Evolutionary conservation across 2,329 filamentous ascomycete species (phyloP).

Genomic region (Phaeomoniella chlamydospora): DNA sequence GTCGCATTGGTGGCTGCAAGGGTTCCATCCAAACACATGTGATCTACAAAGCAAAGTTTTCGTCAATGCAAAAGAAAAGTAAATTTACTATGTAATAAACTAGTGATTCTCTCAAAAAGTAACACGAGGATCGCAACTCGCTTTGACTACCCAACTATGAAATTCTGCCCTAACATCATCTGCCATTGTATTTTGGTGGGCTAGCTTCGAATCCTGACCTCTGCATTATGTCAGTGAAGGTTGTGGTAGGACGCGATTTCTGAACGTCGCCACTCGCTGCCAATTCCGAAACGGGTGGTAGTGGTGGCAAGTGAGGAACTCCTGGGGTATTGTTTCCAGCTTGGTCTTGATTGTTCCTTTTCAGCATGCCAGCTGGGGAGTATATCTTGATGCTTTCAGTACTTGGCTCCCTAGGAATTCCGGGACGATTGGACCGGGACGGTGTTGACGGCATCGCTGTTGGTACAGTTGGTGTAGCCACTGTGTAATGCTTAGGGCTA

Average conservation of each 20-base stretch:
- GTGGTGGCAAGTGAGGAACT: not conserved
- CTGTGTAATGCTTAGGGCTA: slow-evolving; percentile 8
- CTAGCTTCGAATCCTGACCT: slow-evolving; percentile 17
- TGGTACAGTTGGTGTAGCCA: slow-evolving; percentile 8
- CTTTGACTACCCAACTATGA: too few species aligned
- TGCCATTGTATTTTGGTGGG: not conserved
- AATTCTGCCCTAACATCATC: too few species aligned
- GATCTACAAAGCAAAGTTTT: too few species aligned
- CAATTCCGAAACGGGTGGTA: slow-evolving; percentile 11
- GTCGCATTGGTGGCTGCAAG: too few species aligned
- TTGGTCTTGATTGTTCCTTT: not conserved
- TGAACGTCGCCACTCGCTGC: slow-evolving; percentile 5
- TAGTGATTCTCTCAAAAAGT: too few species aligned
- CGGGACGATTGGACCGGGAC: slow-evolving; percentile 1
- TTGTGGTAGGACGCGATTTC: slow-evolving; percentile 16
- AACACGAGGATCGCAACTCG: too few species aligned
- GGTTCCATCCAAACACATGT: too few species aligned
- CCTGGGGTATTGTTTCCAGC: not conserved
- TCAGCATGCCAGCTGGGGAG: slow-evolving; percentile 22
- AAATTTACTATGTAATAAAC: too few species aligned
- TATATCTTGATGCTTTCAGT: slow-evolving; percentile 32
- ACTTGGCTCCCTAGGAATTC: slow-evolving; percentile 12
- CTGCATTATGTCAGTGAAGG: slow-evolving; percentile 22
- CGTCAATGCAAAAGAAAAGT: too few species aligned
- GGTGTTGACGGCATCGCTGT: slow-evolving; percentile 7